Evolutionary conservation across 148 eudicot species (phyloP), one percentile per base, ranked within the genome.

Genomic region (Vaccinium corymbosum): DNA sequence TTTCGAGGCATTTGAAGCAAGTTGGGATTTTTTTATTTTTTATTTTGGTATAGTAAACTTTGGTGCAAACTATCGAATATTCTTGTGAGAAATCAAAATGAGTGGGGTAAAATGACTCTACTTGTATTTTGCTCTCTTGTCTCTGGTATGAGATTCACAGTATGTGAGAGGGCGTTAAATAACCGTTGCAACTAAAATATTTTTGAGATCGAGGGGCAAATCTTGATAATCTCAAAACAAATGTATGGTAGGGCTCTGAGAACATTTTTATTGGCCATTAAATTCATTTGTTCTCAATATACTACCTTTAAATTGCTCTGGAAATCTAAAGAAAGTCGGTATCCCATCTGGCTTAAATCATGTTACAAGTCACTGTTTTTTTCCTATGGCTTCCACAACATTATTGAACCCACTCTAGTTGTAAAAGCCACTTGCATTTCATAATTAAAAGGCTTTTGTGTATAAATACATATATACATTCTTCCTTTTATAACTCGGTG

Each of bases 301-400:
- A 22, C 7, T 13, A 50, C 16, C 53, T 19, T 50, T n/a, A 11
- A 46, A 3, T 62, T 25, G 46, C 20, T 78, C 46, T 78, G 80
- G 57, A 50, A 73, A 73, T 73, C 77, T 38, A 38, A 6, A 20
- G 25, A 73, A 50, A 73, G 77, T 73, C 38, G 50, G 48, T 38
- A 73, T 73, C 48, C 49, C 77, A 38, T 38, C 50, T 73, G 77
- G 77, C 77, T 38, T 16, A 73, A 73, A 35, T 42, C n/a, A 42
- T 73, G 48, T 29, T 7, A 15, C 4, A 10, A 20, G 11, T 29
- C 20, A 35, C 35, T 14, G 32, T 42, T 75, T n/a, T 42, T 46
- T 20, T 1, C 3, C 78, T 74, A 74, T 0, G 50, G 78, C 78
- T 74, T n/a, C 14, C 19, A 42, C 78, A 74, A 74, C n/a, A 74